Evolutionary conservation across 2,329 filamentous ascomycete species (phyloP).

Genomic region (Apiospora pterosperma): DNA sequence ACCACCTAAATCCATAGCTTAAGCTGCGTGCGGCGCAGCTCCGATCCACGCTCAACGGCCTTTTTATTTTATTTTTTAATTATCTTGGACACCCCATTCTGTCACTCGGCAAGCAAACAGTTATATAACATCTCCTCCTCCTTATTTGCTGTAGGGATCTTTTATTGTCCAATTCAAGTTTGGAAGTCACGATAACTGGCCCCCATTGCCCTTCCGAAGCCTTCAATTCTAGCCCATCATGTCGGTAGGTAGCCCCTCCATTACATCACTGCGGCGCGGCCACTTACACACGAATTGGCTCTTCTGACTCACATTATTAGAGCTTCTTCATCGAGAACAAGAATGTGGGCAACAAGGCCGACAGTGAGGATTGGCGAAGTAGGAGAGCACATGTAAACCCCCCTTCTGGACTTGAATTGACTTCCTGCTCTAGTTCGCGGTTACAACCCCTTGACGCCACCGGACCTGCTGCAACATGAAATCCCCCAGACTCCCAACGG

Average conservation of each 20-base stretch:
- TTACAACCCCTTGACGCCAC: slow-evolving; percentile 89
- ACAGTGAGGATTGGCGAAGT: slow-evolving; percentile 83
- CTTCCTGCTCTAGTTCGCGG: slow-evolving; percentile 60
- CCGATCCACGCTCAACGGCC: background rate
- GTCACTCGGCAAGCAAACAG: background rate
- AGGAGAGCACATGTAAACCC: slow-evolving; percentile 28
- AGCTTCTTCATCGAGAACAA: slow-evolving; percentile 75
- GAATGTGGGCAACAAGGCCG: slow-evolving; percentile 70
- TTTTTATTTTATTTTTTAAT: background rate
- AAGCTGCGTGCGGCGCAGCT: background rate
- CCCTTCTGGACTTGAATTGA: slow-evolving; percentile 19
- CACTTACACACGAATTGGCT: slow-evolving; percentile 1
- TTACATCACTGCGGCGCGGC: background rate
- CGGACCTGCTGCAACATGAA: slow-evolving; percentile 92
- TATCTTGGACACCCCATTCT: background rate
- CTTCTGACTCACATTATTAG: slow-evolving; percentile 31
- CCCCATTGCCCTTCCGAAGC: background rate
- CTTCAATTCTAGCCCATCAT: background rate
- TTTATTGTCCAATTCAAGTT: background rate
- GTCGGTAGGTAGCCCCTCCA: slow-evolving; percentile 4
- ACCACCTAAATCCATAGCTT: background rate
- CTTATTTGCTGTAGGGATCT: background rate
- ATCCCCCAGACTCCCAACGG: slow-evolving; percentile 61
- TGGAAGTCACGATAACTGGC: background rate
- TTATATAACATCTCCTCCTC: background rate